Base-by-base conservation (phyloP, 768 basidiomycete genomes). In the Amanita pallidorosea region DNA sequence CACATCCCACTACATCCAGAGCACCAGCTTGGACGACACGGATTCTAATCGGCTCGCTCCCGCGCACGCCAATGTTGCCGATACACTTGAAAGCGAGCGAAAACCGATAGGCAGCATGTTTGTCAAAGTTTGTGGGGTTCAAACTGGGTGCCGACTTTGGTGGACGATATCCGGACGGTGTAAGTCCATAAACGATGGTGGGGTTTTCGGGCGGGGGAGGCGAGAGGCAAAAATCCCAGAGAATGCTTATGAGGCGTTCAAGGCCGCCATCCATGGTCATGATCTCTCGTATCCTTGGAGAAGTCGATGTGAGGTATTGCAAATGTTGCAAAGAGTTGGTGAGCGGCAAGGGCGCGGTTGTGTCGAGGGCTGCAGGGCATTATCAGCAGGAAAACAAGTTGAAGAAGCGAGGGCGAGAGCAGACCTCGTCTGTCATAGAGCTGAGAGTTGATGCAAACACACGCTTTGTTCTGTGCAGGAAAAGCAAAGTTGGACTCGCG, bases 191-290 rank as follows among this genome's bases (percentile, higher is more conserved):
- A 54, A 91, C 75, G 37, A 81, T 57, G 25, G 83, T 72, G 1
- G 85, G 82, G 59, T 85, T 86, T 58, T 88, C 86, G 38, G 86
- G 87, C 0, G 84, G 84, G 1, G 89, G 87, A 1, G 89, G 88
- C 55, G 76, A 81, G 20, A 89, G 67, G 65, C 90, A 92, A 58
- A 89, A 90, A 55, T 93, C 88, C 60, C 87, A 87, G 8, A 95
- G 74, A 55, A 99, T 90, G 52, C 88, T 80, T 12, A 98, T 88
- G 27, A 99, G 83, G 12, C 95, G 85, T 63, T 99, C 96, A 15
- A 99, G 81, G 1, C 96, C 96, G 43, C 96, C 96, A 61, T 98
- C 95, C 77, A 88, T 84, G 25, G 93, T 95, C 79, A 99, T 88
- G 58, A 96, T 97, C 69, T 99, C 96, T 53, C 95, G 85, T 68